phyloP scores from a whole-genome alignment of 2,329 filamentous ascomycete species.

The Torrubiella hemipterigena region DNA sequence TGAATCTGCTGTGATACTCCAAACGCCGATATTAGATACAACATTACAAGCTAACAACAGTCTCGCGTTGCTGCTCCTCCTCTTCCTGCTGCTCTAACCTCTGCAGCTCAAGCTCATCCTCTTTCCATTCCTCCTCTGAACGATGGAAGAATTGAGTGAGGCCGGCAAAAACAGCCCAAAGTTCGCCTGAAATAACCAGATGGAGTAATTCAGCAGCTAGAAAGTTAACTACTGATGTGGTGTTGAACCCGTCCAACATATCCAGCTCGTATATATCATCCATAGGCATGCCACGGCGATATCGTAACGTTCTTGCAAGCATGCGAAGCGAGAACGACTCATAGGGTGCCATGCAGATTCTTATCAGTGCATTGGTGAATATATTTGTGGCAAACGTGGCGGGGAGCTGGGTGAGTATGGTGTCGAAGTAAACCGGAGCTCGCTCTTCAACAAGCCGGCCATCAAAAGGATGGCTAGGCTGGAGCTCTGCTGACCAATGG shows the following conservation, averaged over 20 bases:
- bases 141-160: slow-evolving; percentile 26
- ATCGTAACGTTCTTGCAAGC: slow-evolving; percentile 29
- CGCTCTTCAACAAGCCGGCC: slow-evolving; percentile 11
- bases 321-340: slow-evolving; percentile 33
- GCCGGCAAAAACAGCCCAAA: slow-evolving; percentile 30
- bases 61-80: neutral
- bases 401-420: slow-evolving; percentile 37
- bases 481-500: slow-evolving; percentile 46
- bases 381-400: slow-evolving; percentile 34
- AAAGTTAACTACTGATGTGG: slow-evolving; percentile 30
- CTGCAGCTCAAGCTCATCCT: slow-evolving; percentile 13
- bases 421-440: slow-evolving; percentile 31
- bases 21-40: too few species aligned
- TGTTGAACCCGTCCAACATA: slow-evolving; percentile 22
- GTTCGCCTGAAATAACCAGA: slow-evolving; percentile 28
- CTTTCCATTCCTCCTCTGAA: slow-evolving; percentile 31
- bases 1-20: too few species aligned
- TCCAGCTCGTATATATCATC: slow-evolving; percentile 25
- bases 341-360: slow-evolving; percentile 31
- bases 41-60: neutral
- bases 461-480: slow-evolving; percentile 31
- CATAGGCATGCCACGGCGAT: slow-evolving; percentile 23
- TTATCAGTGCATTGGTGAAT: slow-evolving; percentile 28
- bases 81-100: neutral
- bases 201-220: slow-evolving; percentile 32